Evolutionary conservation across 2,329 filamentous ascomycete species (phyloP), one percentile per base, ranked within the genome.

Genomic region (Colletotrichum shisoi): DNA sequence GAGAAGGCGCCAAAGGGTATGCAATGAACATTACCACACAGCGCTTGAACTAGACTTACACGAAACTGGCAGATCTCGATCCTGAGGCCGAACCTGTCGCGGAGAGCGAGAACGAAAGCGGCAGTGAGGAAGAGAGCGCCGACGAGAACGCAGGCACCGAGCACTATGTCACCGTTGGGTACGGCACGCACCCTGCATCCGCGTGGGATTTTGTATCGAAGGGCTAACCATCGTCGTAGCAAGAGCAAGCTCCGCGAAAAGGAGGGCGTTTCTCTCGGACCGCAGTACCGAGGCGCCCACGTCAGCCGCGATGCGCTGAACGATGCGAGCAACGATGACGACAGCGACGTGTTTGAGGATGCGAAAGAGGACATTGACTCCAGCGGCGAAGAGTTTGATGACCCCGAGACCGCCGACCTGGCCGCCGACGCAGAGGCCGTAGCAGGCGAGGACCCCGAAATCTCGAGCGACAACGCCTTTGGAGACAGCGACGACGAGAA

Each of bases 201-300:
- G 27, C 27, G 27, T 7, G 12, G 12, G 8, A 1, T 34, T 4
- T 27, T 8, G 1, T 45, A 6, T 11, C 7, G 6, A 7, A 3
- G 24, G 12, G 57, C 65, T 67, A 42, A 67, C 27, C 4, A 8
- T 11, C 11, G 17, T 70, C 24, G 69, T 68, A 90, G 89, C 21
- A 95, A 94, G 82, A 95, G 91, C 80, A 94, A 91, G 76, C 81
- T 97, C 71, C 88, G 93, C 70, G 89, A 92, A 74, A 88, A 88
- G 65, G 88, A 92, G 40, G 84, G 85, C 27, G 79, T 89, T 19
- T 80, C 86, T 0, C 82, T 97, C 1, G 94, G 93, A 0, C 89
- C 90, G 15, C 86, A 92, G 74, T 98, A 98, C 78, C 84, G 88
- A 69, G 94, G 94, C 12, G 85, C 91, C 19, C 86, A 87, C 54